Evolutionary conservation across 805 yeast genomes (phyloP), one percentile per base, ranked within the genome.

Genomic region (Hanseniaspora clermontiae): DNA sequence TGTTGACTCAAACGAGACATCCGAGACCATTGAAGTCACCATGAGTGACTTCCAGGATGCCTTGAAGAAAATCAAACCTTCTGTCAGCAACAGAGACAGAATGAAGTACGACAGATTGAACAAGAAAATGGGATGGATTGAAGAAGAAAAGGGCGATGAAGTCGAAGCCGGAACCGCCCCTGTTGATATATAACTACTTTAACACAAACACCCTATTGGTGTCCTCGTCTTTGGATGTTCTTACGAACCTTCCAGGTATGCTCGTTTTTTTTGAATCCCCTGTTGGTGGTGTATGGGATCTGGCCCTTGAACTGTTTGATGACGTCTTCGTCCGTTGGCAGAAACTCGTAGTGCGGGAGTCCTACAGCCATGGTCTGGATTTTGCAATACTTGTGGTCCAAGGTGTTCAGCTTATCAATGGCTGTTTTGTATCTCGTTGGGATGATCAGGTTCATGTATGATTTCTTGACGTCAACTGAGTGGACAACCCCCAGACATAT

Each of bases 11-110:
- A 39, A 38, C 0, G 46, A 29, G 8, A 11, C 19, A 9, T 32
- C 58, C 31, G 70, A 69, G 17, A 65, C 68, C 54, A 76, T 84
- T 14, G 63, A 66, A 9, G 95, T 91, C 9, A 78, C 82, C 0
- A 66, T 66, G 57, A 75, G 71, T 1, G 95, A 93, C 67, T 91
- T 91, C 62, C 73, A 74, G 40, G 64, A 61, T 10, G 97, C 97
- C 0, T 76, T 93, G 59, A 72, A 72, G 36, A 80, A 80, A 60
- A 87, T 93, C 19, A 83, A 84, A 60, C 97, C 97, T 0, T 85
- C 95, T 66, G 98, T 91, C 5, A 82, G 89, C 61, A 97, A 88
- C 65, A 76, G 74, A 59, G 97, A 90, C 65, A 77, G 96, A 60
- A 63, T 72, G 43, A 85, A 83, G 64, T 90, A 90, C 66, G 93